Conservation (phyloP, 805 yeast genomes). For the Yarrowia sp. region DNA sequence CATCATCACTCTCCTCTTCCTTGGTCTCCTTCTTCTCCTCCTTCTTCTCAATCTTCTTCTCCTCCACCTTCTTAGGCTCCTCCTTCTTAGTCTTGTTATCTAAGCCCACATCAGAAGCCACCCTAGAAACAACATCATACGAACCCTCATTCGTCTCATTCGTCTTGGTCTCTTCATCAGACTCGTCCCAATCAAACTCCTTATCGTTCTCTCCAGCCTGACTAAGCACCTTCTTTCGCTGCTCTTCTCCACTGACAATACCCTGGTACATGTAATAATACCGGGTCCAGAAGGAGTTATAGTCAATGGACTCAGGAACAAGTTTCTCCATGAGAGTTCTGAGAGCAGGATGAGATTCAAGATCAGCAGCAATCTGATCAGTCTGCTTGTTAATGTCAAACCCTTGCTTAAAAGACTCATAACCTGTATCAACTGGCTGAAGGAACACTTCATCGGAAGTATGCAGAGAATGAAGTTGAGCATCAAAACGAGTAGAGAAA, state of each 20-base stretch:
- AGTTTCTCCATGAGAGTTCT: constrained; percentile 54
- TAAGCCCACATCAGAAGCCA: neutral
- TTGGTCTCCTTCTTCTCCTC: neutral
- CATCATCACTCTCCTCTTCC: constrained; percentile 24
- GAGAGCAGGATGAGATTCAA: constrained; percentile 53
- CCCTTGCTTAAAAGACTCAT: constrained; percentile 39
- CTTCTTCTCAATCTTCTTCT: neutral
- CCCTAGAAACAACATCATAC: constrained; percentile 13
- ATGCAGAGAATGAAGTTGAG: constrained; percentile 57
- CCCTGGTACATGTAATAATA: constrained; percentile 57
- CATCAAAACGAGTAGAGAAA: constrained; percentile 57
- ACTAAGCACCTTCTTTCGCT: constrained; percentile 61
- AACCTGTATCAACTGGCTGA: constrained; percentile 38
- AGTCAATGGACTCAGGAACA: constrained; percentile 63
- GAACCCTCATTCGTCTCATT: constrained; percentile 3
- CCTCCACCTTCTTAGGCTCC: neutral
- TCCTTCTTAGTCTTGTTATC: neutral
- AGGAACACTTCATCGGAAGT: constrained; percentile 49
- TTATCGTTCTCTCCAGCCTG: constrained; percentile 44
- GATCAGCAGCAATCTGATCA: constrained; percentile 48
- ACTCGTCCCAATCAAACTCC: constrained; percentile 34
- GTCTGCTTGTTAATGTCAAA: constrained; percentile 52
- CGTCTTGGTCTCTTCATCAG: constrained; percentile 3
- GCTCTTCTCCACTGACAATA: constrained; percentile 60
- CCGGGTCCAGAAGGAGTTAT: constrained; percentile 69